Base-by-base conservation (phyloP, 202 grass and related monocot species). In the Thinopyrum obtusiflorum region DNA sequence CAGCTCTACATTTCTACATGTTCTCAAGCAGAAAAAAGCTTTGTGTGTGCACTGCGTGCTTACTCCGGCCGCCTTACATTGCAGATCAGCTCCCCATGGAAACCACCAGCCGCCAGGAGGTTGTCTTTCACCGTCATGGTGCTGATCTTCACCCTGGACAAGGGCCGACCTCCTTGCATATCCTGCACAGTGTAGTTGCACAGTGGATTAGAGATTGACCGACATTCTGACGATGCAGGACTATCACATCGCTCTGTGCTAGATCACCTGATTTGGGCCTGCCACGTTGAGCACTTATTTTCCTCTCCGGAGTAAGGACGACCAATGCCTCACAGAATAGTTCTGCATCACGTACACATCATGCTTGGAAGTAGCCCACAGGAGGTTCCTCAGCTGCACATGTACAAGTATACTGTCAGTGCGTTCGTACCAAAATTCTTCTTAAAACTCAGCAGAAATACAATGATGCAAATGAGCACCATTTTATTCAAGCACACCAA, bases 11-110 rank as follows among this genome's bases (percentile, higher is more conserved):
- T 36, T 36, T 36, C 33, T 36, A 36, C 6, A 36, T 36, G 33
- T 36, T 36, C 33, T 36, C 33, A 36, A 36, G 33, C 33, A 36
- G 33, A 36, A 36, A 36, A 36, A 36, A 36, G 6, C 33, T 36
- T 36, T 36, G 6, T 36, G 33, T 36, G 33, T 77, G 62, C 68
- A 40, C 2, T 20, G 5, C 7, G 1, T 61, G 13, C 3, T 6
- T 26, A 62, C 21, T 6, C 13, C 14, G 33, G 33, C 33, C 33
- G 15, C 28, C 13, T 36, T 87, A 98, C 93, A 91, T 95, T 95
- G 83, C 92, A 98, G 65, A 92, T 88, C 67, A 98, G 89, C 42
- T 98, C 95, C 47, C 95, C 95, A 42, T 83, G 93, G 80, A 98
- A 95, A 21, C 95, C 95, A 83, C 95, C 93, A 55, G 88, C 89